Evolutionary conservation across 306 rosid genomes (phyloP), one percentile per base, ranked within the genome.

Genomic region (Medicago lupulina): DNA sequence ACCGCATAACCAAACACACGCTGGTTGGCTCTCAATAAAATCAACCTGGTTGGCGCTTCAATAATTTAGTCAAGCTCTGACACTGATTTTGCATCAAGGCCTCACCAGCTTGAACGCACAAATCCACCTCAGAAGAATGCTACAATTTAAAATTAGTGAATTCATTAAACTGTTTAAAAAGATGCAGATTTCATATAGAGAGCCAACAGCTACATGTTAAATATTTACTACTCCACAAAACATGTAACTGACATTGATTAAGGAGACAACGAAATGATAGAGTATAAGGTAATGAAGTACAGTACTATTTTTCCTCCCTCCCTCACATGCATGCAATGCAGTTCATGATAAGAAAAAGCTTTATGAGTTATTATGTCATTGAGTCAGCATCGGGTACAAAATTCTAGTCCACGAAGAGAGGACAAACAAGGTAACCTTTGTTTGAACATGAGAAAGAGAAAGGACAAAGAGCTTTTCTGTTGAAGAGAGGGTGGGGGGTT

Each of bases 391-490:
- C 3, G n/a, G n/a, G 50, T 12, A 62, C 38, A 31, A 18, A 62
- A 76, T 19, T 38, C 7, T 39, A 51, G 18, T 76, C 31, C 19
- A 51, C 7, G 15, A 51, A 66, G 73, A 51, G 49, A 19, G 64
- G 40, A 49, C 54, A 58, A 38, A 9, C 5, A 6, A n/a, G 61
- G 51, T 2, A 46, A 43, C 5, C 50, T 78, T 62, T 78, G 72
- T 62, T 60, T 61, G 77, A 61, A 47, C 65, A 36, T 70, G 23
- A 43, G 75, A 57, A 55, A 67, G 68, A 28, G 80, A 76, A 41
- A 67, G 67, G 41, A 76, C 73, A 64, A 38, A 19, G 28, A 58
- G 31, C 64, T 65, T 65, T 65, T 65, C 44, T 76, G 51, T 76
- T 65, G 80, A 46, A 43, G 34, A n/a, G 2, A 50, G 57, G 8